Evolutionary conservation across 1,284 basidiomycete genomes (phyloP), one percentile per base, ranked within the genome.

Genomic region (Ceratobasidium theobromae): DNA sequence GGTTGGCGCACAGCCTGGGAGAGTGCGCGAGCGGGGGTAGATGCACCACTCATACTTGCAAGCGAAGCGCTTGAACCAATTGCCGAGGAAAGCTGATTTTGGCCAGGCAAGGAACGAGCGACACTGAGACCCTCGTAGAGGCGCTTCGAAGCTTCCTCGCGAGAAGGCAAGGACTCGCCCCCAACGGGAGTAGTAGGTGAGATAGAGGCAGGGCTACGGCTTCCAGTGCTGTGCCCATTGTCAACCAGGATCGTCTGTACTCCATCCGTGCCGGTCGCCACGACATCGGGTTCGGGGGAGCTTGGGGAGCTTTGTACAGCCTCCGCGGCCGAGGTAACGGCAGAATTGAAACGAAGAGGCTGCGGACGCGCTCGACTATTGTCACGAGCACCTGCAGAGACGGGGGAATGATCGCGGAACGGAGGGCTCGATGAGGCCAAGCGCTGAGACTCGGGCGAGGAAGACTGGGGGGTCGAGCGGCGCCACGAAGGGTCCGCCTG

Each of bases 121-220:
- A 91, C 81, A 14, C 90, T 88, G 38, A 92, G 82, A 45, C 89
- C 89, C 77, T 92, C 90, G 74, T 89, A 92, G 67, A 91, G 77
- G 77, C 89, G 90, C 84, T 89, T 91, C 38, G 85, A 76, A 14
- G 84, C 87, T 75, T 88, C 88, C 76, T 92, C 90, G 77, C 88
- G 86, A 72, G 86, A 85, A 75, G 87, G 83, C 68, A 85, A 81
- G 69, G 76, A 53, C 71, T 21, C 58, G 25, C 55, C 58, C n/a
- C 65, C 57, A 69, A 66, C 68, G 4, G 68, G 66, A 32, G 68
- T 66, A 11, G 68, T 67, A 3, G 66, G 68, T 23, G 69, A 67
- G 28, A 43, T 64, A n/a, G 65, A 58, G 5, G 52, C 54, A 35
- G 69, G 67, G 54, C 68, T 68, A 25, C 55, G 46, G 43, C 54